Evolutionary conservation across 2,329 filamentous ascomycete genomes (phyloP), one percentile per base, ranked within the genome.

Genomic region (Verticillium dahliae): DNA sequence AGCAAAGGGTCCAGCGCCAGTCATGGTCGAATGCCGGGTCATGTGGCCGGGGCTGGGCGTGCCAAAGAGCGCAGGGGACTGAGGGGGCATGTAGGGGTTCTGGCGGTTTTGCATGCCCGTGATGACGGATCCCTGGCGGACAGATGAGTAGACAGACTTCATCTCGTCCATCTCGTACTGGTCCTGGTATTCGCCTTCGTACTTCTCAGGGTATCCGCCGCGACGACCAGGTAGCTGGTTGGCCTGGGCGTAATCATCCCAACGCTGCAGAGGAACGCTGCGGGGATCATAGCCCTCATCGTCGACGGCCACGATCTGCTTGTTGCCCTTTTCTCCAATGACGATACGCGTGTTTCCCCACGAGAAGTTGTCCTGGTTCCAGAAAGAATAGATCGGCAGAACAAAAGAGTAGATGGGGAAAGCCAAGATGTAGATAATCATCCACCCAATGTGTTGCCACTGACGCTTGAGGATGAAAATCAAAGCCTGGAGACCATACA

Each of bases 291-390:
- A 99, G 10, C 84, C 86, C 72, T 95, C 92, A 63, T 90, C 87
- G 33, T 94, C 90, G 2, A 93, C 86, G 0, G 92, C 92, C 60
- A 99, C 83, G n/a, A 97, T 81, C 72, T 96, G 87, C 79, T 96
- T 97, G 72, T 85, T 85, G 65, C 93, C 94, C 75, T 94, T 92
- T 75, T 99, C 95, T 63, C 92, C 94, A 67, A 98, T 90, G 67
- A 99, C 95, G 66, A 99, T 87, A 85, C 95, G 92, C 1, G 95
- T 99, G 79, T 95, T 98, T 83, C 95, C 95, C 95, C 95, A 99
- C 1, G 89, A 89, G 82, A 99, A 99, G 78, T 99, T 94, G 76
- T 99, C 95, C 75, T 97, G 93, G 77, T 97, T 96, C 95, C 95
- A 99, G 88, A 99, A 99, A 0, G 94, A 97, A 80, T 98, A 99